phyloP scores from a whole-genome alignment of 768 basidiomycete species.

The Epithele typhae region DNA sequence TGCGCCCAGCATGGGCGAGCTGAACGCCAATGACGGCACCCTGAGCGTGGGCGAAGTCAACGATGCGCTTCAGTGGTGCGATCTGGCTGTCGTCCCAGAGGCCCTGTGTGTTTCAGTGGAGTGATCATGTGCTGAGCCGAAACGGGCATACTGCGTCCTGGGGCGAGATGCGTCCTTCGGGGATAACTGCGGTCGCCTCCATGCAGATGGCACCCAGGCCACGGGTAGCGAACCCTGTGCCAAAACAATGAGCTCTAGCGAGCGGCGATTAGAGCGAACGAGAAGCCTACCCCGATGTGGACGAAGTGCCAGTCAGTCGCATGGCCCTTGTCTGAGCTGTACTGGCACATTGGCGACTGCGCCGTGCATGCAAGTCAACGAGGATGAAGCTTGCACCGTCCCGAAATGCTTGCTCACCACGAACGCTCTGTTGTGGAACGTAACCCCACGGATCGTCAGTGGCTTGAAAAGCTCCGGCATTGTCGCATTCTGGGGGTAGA shows the following conservation, averaged over 20 bases:
- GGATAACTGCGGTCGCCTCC: slow-evolving; percentile 71
- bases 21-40: slow-evolving; percentile 74
- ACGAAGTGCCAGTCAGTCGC: slow-evolving; percentile 83
- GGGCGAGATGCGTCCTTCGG: slow-evolving; percentile 74
- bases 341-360: slow-evolving; percentile 78
- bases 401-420: too few species aligned
- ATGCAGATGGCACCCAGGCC: slow-evolving; percentile 68
- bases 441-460: slow-evolving; percentile 51
- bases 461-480: slow-evolving; percentile 63
- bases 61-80: slow-evolving; percentile 61
- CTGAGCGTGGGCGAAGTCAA: slow-evolving; percentile 69
- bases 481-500: slow-evolving; percentile 43
- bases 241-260: slow-evolving; percentile 26
- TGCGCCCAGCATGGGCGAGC: slow-evolving; percentile 73
- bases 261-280: too few species aligned
- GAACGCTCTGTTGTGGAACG: slow-evolving; percentile 74
- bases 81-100: slow-evolving; percentile 79
- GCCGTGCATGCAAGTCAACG: too few species aligned
- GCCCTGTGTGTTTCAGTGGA: slow-evolving; percentile 43
- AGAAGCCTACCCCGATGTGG: slow-evolving; percentile 60
- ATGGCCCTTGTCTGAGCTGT: slow-evolving; percentile 69
- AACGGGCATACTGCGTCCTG: slow-evolving; percentile 53
- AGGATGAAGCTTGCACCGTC: too few species aligned
- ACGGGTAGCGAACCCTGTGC: slow-evolving; percentile 63
- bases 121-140: too few species aligned